Evolutionary conservation across 1,284 basidiomycete genomes (phyloP).

Genomic region (Ustilago esculenta): DNA sequence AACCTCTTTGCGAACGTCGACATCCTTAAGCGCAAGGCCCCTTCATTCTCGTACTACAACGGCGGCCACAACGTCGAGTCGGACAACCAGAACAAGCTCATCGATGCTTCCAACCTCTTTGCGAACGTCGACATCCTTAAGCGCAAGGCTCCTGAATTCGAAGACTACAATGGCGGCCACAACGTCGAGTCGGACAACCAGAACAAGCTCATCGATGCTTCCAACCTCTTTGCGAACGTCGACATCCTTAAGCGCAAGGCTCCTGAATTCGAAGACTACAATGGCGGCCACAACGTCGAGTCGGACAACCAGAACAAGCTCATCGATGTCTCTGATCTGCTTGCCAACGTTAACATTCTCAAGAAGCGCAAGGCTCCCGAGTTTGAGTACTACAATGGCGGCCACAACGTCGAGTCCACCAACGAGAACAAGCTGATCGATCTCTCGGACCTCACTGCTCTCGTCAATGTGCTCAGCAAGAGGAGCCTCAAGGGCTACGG

Average conservation of each 20-base stretch:
- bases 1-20: conserved; percentile 15
- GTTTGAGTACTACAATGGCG: conserved; percentile 30
- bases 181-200: conserved; percentile 28
- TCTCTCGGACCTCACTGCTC: conserved; percentile 33
- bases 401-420: conserved; percentile 38
- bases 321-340: conserved; percentile 36
- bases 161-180: conserved; percentile 27
- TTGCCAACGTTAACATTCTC: conserved; percentile 29
- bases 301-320: conserved; percentile 41
- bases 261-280: conserved; percentile 18
- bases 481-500: conserved; percentile 30
- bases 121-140: conserved; percentile 29
- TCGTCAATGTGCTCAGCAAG: conserved; percentile 44
- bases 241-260: conserved; percentile 21
- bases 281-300: conserved; percentile 43
- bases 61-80: conserved; percentile 42
- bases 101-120: conserved; percentile 22
- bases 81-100: conserved; percentile 33
- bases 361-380: conserved; percentile 25
- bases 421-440: conserved; percentile 50
- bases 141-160: conserved; percentile 17
- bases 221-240: conserved; percentile 19
- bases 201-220: conserved; percentile 34
- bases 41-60: conserved; percentile 32
- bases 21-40: conserved; percentile 23